Evolutionary conservation across 352 stramenopile species (phyloP).

Genomic region (Hyaloperonospora brassicae): DNA sequence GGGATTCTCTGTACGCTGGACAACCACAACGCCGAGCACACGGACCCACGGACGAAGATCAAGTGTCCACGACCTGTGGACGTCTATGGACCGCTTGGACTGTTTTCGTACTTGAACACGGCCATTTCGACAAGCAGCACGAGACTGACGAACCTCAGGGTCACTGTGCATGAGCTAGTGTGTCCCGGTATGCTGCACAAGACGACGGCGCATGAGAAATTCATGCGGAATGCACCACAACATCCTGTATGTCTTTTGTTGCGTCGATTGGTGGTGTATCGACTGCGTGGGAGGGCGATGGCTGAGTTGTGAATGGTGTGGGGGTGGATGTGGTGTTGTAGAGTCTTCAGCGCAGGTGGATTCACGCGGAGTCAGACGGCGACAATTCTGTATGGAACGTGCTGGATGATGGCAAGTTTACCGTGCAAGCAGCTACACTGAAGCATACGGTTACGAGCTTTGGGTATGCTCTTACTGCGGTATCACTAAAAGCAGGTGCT

Average conservation of each 20-base stretch:
- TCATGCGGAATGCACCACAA: constrained; percentile 43
- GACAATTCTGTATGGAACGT: constrained; percentile 65
- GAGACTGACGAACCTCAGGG: constrained; percentile 54
- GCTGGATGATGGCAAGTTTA: constrained; percentile 54
- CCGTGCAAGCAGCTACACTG: constrained; percentile 53
- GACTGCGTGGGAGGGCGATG: not conserved
- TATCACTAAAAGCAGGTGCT: not conserved
- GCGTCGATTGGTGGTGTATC: not conserved
- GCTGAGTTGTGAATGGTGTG: not conserved
- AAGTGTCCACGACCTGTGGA: constrained; percentile 42
- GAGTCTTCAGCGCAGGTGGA: constrained; percentile 44
- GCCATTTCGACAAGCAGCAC: constrained; percentile 57
- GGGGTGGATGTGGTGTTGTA: constrained; percentile 6
- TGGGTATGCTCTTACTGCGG: constrained; percentile 29
- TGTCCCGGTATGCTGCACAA: constrained; percentile 38
- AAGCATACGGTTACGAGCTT: constrained; percentile 78
- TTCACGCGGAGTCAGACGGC: constrained; percentile 48
- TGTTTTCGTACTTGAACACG: constrained; percentile 76
- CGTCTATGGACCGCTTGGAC: constrained; percentile 67
- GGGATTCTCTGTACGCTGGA: constrained; percentile 80
- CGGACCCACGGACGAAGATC: constrained; percentile 48
- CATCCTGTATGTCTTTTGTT: constrained; percentile 39
- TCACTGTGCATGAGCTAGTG: constrained; percentile 75
- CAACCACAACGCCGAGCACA: constrained; percentile 59
- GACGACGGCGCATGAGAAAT: constrained; percentile 48